phyloP scores from a whole-genome alignment of 164 flowering plant genomes.

The Sedum album region DNA sequence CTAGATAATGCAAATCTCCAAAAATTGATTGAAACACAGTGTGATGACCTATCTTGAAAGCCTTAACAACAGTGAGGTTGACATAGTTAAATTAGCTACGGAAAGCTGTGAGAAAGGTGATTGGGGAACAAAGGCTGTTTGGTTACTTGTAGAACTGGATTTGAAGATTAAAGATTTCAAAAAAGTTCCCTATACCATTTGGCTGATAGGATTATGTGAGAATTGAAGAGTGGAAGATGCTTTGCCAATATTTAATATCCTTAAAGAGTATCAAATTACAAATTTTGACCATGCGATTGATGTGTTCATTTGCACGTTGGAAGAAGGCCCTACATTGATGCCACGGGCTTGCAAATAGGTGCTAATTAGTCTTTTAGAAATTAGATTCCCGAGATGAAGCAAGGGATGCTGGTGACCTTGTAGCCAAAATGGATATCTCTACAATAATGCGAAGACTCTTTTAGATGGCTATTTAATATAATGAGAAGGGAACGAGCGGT shows the following conservation, averaged over 20 bases:
- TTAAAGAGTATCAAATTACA: slow-evolving; percentile 29
- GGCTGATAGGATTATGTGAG: slow-evolving; percentile 65
- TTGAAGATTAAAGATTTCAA: slow-evolving; percentile 28
- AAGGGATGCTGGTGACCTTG: slow-evolving; percentile 27
- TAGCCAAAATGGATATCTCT: slow-evolving; percentile 38
- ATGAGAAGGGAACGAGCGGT: not conserved
- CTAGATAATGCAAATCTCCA: slow-evolving; percentile 40
- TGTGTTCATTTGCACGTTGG: slow-evolving; percentile 50
- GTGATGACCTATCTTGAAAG: too few species aligned
- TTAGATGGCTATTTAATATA: slow-evolving; percentile 13
- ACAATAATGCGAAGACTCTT: too few species aligned
- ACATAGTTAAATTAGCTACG: too few species aligned
- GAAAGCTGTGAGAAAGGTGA: slow-evolving; percentile 39
- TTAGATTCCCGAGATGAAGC: slow-evolving; percentile 22
- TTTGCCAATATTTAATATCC: slow-evolving; percentile 40
- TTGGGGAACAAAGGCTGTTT: slow-evolving; percentile 37
- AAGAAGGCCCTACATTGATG: slow-evolving; percentile 37
- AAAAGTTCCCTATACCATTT: slow-evolving; percentile 46
- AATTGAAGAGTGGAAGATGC: slow-evolving; percentile 46
- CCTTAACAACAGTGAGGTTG: too few species aligned
- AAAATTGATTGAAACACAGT: slow-evolving; percentile 32
- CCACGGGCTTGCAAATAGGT: slow-evolving; percentile 42
- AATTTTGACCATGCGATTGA: slow-evolving; percentile 43
- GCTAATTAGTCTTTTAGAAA: slow-evolving; percentile 35
- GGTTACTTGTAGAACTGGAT: slow-evolving; percentile 48